Conservation (phyloP, 2,329 filamentous ascomycete genomes). For the Xylariaceae sp. region DNA sequence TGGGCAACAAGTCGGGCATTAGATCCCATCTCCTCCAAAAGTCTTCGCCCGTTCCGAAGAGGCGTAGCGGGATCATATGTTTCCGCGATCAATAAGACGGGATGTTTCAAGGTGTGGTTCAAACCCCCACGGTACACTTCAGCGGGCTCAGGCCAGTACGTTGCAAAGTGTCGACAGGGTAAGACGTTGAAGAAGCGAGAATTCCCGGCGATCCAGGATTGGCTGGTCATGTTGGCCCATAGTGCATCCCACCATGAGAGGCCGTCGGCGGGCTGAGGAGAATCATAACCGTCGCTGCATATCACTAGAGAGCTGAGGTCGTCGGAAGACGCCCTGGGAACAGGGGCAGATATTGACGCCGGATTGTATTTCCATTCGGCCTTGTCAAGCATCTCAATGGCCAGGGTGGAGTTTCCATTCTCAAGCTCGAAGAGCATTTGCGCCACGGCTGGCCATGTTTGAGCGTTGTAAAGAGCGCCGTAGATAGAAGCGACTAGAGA, state of each 20-base stretch:
- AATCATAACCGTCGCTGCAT: slow-evolving; percentile 43
- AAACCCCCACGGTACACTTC: slow-evolving; percentile 44
- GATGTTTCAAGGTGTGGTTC: slow-evolving; percentile 39
- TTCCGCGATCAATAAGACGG: slow-evolving; percentile 44
- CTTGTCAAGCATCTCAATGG: slow-evolving; percentile 35
- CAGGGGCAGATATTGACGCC: slow-evolving; percentile 27
- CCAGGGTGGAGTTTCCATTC: slow-evolving; percentile 40
- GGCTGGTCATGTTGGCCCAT: slow-evolving; percentile 43
- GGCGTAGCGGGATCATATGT: slow-evolving; percentile 48
- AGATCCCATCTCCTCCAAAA: slow-evolving; percentile 41
- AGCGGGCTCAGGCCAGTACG: slow-evolving; percentile 41
- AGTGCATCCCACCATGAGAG: slow-evolving; percentile 42
- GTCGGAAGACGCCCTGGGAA: slow-evolving; percentile 31
- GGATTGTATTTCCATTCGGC: slow-evolving; percentile 40
- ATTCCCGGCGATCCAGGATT: slow-evolving; percentile 44
- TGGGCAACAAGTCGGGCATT: slow-evolving; percentile 45
- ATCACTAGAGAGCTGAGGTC: slow-evolving; percentile 41
- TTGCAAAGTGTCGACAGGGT: slow-evolving; percentile 41
- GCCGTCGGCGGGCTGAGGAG: slow-evolving; percentile 33
- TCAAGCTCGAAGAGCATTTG: slow-evolving; percentile 41
- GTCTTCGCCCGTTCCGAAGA: slow-evolving; percentile 41
- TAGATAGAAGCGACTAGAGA: slow-evolving; percentile 38
- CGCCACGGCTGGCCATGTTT: slow-evolving; percentile 39
- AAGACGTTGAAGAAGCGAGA: slow-evolving; percentile 41
- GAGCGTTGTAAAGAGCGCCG: slow-evolving; percentile 38